phyloP scores from a whole-genome alignment of 257 asterid species.

The Solanum sparsipilum region DNA sequence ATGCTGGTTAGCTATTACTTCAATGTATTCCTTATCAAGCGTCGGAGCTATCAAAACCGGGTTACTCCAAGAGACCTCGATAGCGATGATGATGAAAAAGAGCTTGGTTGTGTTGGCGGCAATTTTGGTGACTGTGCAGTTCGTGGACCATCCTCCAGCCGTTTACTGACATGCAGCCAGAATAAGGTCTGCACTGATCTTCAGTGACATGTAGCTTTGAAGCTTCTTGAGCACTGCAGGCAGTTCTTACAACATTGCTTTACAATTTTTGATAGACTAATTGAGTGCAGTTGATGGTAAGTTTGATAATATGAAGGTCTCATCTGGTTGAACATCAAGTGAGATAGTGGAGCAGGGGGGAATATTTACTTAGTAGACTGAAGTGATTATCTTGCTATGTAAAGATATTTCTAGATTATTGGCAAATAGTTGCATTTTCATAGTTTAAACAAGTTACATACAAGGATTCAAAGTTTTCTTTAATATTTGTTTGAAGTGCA shows the following conservation, averaged over 20 bases:
- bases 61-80: constrained; percentile 52
- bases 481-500: not conserved
- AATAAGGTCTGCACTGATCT: constrained; percentile 38
- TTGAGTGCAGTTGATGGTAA: not conserved
- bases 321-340: not conserved
- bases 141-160: constrained; percentile 15
- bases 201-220: constrained; percentile 18
- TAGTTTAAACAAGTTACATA: not conserved
- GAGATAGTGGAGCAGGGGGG: not conserved
- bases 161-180: constrained; percentile 26
- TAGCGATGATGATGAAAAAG: constrained; percentile 80
- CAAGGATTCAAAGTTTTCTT: not conserved
- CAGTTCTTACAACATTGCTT: not conserved
- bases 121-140: constrained; percentile 45
- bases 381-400: not conserved
- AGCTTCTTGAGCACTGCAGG: not conserved
- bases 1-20: constrained; percentile 64
- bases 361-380: not conserved
- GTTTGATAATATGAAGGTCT: not conserved
- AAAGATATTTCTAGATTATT: not conserved
- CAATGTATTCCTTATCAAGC: constrained; percentile 45
- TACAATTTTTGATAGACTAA: constrained; percentile 6
- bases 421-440: not conserved
- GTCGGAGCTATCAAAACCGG: constrained; percentile 74
- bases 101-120: constrained; percentile 58